Percentiles rank a stretch among this genome's conserved stretches.
Conservation (phyloP, 176 grass and related monocot genomes). For the Rhynchospora tenuis region DNA sequence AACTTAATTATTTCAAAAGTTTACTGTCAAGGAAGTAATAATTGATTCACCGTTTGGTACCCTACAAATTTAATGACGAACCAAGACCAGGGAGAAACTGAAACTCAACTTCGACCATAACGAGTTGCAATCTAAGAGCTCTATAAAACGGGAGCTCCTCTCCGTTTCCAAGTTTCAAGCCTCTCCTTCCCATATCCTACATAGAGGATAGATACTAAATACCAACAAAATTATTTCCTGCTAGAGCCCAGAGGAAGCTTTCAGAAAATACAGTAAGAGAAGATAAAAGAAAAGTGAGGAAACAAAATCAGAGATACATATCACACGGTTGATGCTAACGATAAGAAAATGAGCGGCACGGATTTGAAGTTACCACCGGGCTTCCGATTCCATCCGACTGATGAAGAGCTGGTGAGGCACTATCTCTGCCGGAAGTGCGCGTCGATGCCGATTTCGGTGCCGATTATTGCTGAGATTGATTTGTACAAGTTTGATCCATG, state of each 20-base stretch:
- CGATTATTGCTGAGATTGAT: conserved; percentile 91
- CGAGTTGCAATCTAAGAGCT: conserved; percentile 24
- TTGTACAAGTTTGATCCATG: conserved; percentile 95
- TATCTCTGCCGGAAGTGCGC: conserved; percentile 93
- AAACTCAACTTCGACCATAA: conserved; percentile 19
- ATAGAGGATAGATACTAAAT: neutral
- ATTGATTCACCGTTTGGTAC: neutral
- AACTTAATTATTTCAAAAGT: too few relatives aligned
- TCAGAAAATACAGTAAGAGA: neutral
- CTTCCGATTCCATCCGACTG: conserved; percentile 98
- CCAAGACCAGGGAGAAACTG: neutral
- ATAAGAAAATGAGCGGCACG: conserved; percentile 34
- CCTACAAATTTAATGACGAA: neutral
- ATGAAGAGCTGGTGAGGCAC: conserved; percentile 89
- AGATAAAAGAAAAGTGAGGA: neutral
- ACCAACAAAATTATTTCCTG: too few relatives aligned
- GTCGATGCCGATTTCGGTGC: conserved; percentile 59
- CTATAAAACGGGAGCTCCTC: conserved; percentile 58
- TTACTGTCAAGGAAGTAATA: too few relatives aligned
- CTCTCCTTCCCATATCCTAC: conserved; percentile 16
- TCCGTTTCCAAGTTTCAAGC: conserved; percentile 59
- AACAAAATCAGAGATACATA: neutral
- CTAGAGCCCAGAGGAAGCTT: too few relatives aligned
- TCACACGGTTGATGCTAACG: neutral
- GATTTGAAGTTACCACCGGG: conserved; percentile 75